phyloP scores from a whole-genome alignment of 2,329 filamentous ascomycete genomes.

The Trichothecium roseum region DNA sequence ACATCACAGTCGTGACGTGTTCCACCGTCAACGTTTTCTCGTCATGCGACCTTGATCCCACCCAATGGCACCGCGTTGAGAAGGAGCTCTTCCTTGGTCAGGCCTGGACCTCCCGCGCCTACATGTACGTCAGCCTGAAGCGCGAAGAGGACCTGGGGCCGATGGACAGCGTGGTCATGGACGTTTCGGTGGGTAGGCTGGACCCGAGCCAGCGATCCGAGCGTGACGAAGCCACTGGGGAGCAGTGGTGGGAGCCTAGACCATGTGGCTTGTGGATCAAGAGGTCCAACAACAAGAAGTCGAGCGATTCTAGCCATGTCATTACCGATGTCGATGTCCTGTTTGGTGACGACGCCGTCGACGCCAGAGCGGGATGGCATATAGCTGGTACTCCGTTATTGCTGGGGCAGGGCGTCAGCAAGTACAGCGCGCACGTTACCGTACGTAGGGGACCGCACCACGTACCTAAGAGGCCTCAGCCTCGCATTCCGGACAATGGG shows the following conservation, averaged over 20 bases:
- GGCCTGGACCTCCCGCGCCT: conserved; percentile 66
- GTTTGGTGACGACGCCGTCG: conserved; percentile 84
- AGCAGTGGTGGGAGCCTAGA: conserved; percentile 63
- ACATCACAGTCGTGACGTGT: conserved; percentile 70
- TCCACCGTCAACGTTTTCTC: conserved; percentile 65
- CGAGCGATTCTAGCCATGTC: conserved; percentile 62
- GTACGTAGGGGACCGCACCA: conserved; percentile 63
- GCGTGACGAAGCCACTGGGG: conserved; percentile 27
- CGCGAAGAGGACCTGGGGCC: conserved; percentile 71
- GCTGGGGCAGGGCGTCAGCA: conserved; percentile 47
- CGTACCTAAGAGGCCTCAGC: conserved; percentile 53
- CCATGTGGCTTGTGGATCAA: conserved; percentile 75
- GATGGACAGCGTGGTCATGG: conserved; percentile 70
- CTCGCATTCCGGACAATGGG: conserved; percentile 75
- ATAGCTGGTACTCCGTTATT: conserved; percentile 65
- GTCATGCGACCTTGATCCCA: conserved; percentile 62
- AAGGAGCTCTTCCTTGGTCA: conserved; percentile 79
- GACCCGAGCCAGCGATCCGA: conserved; percentile 44
- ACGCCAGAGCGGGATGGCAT: conserved; percentile 78
- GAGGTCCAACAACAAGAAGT: conserved; percentile 59
- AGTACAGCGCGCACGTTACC: conserved; percentile 62
- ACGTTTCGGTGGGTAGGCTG: conserved; percentile 63
- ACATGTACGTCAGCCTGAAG: conserved; percentile 72
- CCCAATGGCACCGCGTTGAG: conserved; percentile 71
- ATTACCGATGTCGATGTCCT: conserved; percentile 78